phyloP scores from a whole-genome alignment of 2,329 filamentous ascomycete genomes.

The Graphium sp. region DNA sequence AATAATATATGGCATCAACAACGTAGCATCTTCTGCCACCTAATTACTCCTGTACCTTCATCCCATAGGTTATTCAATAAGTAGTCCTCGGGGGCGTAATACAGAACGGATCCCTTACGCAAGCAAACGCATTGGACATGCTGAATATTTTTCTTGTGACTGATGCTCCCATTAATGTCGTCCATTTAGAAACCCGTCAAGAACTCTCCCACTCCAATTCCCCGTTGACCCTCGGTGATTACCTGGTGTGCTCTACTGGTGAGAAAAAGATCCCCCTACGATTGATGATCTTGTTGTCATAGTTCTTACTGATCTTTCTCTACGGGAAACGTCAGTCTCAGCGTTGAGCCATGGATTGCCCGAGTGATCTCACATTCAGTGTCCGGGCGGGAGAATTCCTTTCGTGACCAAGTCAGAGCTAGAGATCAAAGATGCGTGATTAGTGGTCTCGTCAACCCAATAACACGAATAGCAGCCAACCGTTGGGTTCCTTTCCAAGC shows the following conservation, averaged over 20 bases:
- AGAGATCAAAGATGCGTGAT: background rate
- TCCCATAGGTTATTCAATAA: too few species aligned
- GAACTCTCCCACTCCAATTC: background rate
- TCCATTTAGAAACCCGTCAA: background rate
- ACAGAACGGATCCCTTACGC: background rate
- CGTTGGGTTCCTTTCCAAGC: conserved; percentile 9
- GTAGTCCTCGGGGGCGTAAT: background rate
- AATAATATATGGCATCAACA: too few species aligned
- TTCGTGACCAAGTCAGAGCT: background rate
- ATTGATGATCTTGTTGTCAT: background rate
- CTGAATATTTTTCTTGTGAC: background rate
- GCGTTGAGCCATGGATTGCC: background rate
- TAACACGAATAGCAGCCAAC: too few species aligned
- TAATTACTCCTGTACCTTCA: too few species aligned
- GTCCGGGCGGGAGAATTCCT: background rate
- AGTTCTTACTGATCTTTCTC: too few species aligned
- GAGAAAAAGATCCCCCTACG: background rate
- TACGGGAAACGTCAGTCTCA: background rate
- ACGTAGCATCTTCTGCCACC: too few species aligned
- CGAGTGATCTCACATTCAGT: background rate
- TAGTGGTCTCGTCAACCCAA: background rate
- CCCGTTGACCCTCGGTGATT: background rate
- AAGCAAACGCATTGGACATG: background rate
- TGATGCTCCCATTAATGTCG: background rate
- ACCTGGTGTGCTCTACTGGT: background rate